Conservation (phyloP, 768 basidiomycete genomes). For the Tylopilus cervinicoccineus region DNA sequence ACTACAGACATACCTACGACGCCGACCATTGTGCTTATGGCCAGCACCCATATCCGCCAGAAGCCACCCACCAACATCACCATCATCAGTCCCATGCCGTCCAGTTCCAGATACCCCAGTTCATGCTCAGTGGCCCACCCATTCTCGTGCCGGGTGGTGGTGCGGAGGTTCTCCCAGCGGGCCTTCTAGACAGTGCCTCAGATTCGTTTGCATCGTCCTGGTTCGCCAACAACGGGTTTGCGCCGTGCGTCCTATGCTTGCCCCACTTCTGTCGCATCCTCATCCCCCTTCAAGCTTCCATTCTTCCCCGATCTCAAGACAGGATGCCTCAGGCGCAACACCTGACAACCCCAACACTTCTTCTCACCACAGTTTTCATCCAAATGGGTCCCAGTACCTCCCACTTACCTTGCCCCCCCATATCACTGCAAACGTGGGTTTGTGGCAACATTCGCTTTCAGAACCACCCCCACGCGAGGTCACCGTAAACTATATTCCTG, state of each 20-base stretch:
- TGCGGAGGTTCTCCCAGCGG: slow-evolving; percentile 63
- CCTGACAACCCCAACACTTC: not conserved
- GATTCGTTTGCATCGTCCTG: slow-evolving; percentile 39
- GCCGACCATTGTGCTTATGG: slow-evolving; percentile 6
- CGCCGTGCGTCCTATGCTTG: slow-evolving; percentile 18
- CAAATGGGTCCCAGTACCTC: not conserved
- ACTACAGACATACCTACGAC: slow-evolving; percentile 12
- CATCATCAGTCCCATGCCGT: slow-evolving; percentile 26
- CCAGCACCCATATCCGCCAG: slow-evolving; percentile 2
- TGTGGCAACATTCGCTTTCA: slow-evolving; percentile 4
- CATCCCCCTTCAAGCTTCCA: slow-evolving; percentile 22
- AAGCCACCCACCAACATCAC: slow-evolving; percentile 1
- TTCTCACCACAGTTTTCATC: not conserved
- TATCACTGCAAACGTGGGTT: slow-evolving; percentile 2
- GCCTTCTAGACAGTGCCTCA: slow-evolving; percentile 27
- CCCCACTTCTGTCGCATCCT: slow-evolving; percentile 2
- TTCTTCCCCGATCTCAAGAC: slow-evolving; percentile 16
- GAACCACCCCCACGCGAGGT: slow-evolving; percentile 4
- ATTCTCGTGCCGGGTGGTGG: slow-evolving; percentile 68
- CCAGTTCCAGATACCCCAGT: slow-evolving; percentile 63
- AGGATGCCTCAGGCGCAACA: slow-evolving; percentile 1
- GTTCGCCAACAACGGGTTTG: slow-evolving; percentile 47
- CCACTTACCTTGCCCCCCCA: not conserved
- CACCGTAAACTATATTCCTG: slow-evolving; percentile 5
- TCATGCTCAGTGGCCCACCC: slow-evolving; percentile 55